Percentiles rank a stretch among this genome's conserved stretches.
These are phyloP conservation scores for Lomentospora prolificans DNA, from an alignment of 2,329 filamentous ascomycete genomes.

Conservation along the genomic window DNA sequence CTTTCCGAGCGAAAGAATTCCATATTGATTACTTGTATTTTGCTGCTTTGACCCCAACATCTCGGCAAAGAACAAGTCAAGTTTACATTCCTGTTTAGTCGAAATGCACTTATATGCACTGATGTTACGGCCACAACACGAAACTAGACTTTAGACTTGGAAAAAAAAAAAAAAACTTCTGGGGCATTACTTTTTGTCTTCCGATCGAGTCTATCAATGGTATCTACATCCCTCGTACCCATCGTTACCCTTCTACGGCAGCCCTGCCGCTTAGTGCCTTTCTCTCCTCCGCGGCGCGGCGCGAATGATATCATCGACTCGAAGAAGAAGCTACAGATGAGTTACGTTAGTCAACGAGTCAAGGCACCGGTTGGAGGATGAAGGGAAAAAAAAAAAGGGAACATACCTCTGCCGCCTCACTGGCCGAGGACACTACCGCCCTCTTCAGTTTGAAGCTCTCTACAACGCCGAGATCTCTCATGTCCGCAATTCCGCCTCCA, in stretches of 20 bases:
- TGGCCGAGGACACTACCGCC: conserved; percentile 93
- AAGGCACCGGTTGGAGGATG: background rate
- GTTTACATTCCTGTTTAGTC: too few species aligned
- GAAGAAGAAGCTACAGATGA: conserved; percentile 61
- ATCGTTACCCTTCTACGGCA: background rate
- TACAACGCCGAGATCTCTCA: conserved; percentile 89
- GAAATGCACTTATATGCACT: too few species aligned
- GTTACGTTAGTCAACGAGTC: conserved; percentile 14
- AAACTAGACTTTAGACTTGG: too few species aligned
- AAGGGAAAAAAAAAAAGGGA: background rate
- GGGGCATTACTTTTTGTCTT: too few species aligned
- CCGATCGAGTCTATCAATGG: conserved; percentile 1
- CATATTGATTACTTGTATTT: too few species aligned
- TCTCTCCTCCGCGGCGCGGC: conserved; percentile 78
- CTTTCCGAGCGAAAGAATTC: too few species aligned
- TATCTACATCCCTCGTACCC: background rate
- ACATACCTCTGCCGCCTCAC: conserved; percentile 88
- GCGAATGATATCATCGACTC: conserved; percentile 97
- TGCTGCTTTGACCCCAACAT: too few species aligned
- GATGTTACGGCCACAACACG: too few species aligned
- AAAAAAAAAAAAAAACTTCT: too few species aligned
- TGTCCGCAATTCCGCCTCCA: conserved; percentile 87
- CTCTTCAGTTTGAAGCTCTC: conserved; percentile 98
- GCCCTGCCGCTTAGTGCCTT: conserved; percentile 36
- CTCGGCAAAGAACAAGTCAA: too few species aligned